Evolutionary conservation across 768 basidiomycete species (phyloP), one percentile per base, ranked within the genome.

Genomic region (Kwoniella dejecticola): DNA sequence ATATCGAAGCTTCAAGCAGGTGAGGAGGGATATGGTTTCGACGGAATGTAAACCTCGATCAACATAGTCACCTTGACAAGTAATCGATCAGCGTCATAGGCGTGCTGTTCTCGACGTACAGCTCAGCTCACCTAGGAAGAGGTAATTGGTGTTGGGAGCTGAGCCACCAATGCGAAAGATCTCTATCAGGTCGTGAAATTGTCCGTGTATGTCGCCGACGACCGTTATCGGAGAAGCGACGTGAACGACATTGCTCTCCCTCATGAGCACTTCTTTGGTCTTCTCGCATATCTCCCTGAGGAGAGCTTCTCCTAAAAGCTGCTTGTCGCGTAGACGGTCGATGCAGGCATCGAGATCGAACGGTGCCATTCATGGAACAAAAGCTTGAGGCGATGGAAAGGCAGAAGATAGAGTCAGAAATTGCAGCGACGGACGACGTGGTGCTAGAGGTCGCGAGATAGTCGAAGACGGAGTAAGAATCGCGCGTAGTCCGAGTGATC

Each of bases 181-280:
- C 80, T 99, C 95, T 79, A 98, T 90, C 71, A 99, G 85, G 83
- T 99, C 95, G 82, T 98, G 95, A 81, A 99, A 99, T 85, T 99
- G 95, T 62, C 95, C 96, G 78, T 99, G 96, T 49, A 99, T 98
- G 78, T 99, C 96, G 52, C 96, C 96, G 38, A 98, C 96, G 27
- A 99, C 96, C 1, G 96, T 99, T 33, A 98, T 92, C 19, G 96
- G 96, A 4, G 95, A 89, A 65, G 87, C 89, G 68, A 99, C 89
- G 74, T 98, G 96, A 6, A 98, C 93, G 60, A 99, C 96, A 74
- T 99, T 99, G 61, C 90, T 92, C 82, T 99, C 96, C 64, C 92
- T 83, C 96, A 98, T 98, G 59, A 99, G 87, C 0, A 99, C 91
- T 77, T 99, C 96, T 78, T 98, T 99, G 15, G 95, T 96, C 82